Conservation (phyloP, 1,284 basidiomycete species). For the Mycena sp. region DNA sequence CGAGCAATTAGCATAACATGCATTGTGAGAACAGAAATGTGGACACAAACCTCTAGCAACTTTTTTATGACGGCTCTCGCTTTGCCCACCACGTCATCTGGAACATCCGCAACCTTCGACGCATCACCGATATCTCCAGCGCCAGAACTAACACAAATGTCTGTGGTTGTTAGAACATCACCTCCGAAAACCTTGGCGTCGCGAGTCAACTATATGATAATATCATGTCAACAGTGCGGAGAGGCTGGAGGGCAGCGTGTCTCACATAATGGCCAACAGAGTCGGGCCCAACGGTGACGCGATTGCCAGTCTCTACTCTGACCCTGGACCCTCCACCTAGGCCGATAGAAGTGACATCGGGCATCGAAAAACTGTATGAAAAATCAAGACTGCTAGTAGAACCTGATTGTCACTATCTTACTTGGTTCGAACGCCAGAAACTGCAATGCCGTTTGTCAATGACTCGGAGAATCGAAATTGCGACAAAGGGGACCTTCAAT, state of each 20-base stretch:
- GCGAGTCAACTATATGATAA: constrained; percentile 23
- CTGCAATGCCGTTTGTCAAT: constrained; percentile 1
- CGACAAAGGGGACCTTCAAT: constrained; percentile 43
- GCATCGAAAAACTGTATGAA: constrained; percentile 55
- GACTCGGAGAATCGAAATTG: background rate
- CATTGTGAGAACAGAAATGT: background rate
- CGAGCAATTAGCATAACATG: constrained; percentile 19
- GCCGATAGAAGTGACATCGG: constrained; percentile 59
- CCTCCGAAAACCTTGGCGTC: constrained; percentile 62
- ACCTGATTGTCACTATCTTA: background rate
- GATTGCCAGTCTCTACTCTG: constrained; percentile 35
- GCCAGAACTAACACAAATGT: constrained; percentile 55
- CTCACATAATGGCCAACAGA: constrained; percentile 59
- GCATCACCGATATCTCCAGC: constrained; percentile 50
- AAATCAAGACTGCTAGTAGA: constrained; percentile 19
- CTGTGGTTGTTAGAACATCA: constrained; percentile 57
- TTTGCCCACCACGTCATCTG: constrained; percentile 37
- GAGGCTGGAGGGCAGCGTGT: too few relatives aligned
- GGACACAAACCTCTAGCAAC: constrained; percentile 49
- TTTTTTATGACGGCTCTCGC: constrained; percentile 50
- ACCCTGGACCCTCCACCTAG: constrained; percentile 61
- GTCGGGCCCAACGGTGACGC: constrained; percentile 61
- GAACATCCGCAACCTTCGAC: constrained; percentile 40
- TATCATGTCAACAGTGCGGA: too few relatives aligned
- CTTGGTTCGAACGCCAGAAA: constrained; percentile 32